phyloP scores from a whole-genome alignment of 352 stramenopile species.

The Thalassiosira livingstoniorum region DNA sequence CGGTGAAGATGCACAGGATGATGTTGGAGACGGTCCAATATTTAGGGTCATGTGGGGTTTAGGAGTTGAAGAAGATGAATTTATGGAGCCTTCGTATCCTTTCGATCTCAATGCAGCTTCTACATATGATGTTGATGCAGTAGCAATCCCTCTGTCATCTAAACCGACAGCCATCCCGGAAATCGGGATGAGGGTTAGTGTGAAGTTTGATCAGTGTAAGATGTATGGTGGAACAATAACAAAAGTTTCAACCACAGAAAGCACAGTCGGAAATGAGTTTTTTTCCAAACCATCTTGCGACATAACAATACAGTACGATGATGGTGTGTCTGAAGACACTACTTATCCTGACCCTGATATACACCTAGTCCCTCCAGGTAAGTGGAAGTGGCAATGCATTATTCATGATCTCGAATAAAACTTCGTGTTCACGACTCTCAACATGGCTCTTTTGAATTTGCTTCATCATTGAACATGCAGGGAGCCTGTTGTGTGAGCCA shows the following conservation, averaged over 20 bases:
- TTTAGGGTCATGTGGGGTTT: slow-evolving; percentile 85
- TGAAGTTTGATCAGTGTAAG: slow-evolving; percentile 74
- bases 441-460: neutral
- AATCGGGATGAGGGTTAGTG: slow-evolving; percentile 78
- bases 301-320: slow-evolving; percentile 83
- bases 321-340: slow-evolving; percentile 76
- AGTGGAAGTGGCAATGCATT: slow-evolving; percentile 48
- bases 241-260: slow-evolving; percentile 59
- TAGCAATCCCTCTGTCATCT: slow-evolving; percentile 47
- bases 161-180: slow-evolving; percentile 51
- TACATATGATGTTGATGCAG: slow-evolving; percentile 53
- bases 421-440: neutral
- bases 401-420: too few relatives aligned
- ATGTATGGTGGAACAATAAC: slow-evolving; percentile 76
- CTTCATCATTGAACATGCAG: slow-evolving; percentile 16
- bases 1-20: slow-evolving; percentile 9
- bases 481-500: slow-evolving; percentile 50
- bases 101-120: slow-evolving; percentile 77
- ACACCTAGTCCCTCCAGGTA: slow-evolving; percentile 75
- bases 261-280: slow-evolving; percentile 44
- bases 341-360: slow-evolving; percentile 84
- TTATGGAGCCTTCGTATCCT: slow-evolving; percentile 58
- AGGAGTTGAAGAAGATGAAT: slow-evolving; percentile 78
- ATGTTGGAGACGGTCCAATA: slow-evolving; percentile 69
- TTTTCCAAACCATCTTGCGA: slow-evolving; percentile 55